These are phyloP conservation scores for Daedaleopsis nitida DNA, from an alignment of 768 basidiomycete species.

Conservation along the genomic window DNA sequence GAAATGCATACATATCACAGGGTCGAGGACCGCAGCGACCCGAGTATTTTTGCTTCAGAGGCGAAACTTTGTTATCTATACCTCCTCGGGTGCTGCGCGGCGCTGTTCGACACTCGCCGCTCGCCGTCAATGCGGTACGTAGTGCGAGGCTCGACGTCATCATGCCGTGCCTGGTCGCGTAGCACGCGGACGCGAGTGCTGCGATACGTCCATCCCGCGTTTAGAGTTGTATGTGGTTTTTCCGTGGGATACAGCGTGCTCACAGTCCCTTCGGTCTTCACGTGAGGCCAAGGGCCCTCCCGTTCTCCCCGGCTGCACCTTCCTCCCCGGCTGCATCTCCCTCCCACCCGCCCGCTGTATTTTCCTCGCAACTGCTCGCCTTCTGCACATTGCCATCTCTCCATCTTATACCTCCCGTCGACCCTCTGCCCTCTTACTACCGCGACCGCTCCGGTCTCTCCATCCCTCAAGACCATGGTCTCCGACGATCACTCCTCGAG, in stretches of 20 bases:
- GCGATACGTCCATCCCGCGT: not conserved
- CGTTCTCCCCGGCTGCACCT: not conserved
- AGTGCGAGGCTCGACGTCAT: not conserved
- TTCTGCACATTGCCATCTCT: not conserved
- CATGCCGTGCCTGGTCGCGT: not conserved
- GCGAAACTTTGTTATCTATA: not conserved
- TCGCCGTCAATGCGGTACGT: not conserved
- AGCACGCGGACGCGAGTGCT: not conserved
- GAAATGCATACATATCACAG: not conserved
- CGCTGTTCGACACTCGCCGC: no score
- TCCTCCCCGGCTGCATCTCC: no score
- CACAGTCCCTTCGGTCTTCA: not conserved
- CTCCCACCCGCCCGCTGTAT: no score
- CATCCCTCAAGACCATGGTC: no score
- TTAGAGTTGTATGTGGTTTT: not conserved
- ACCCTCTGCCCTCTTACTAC: no score
- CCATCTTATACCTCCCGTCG: not conserved
- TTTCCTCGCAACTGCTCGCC: not conserved
- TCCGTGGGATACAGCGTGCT: not conserved
- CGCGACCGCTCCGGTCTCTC: not conserved
- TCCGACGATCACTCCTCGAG: constrained; percentile 11
- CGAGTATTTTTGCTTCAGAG: not conserved
- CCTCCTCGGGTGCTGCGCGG: not conserved
- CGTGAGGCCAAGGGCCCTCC: not conserved
- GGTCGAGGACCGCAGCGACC: not conserved